Conservation (phyloP, 2,329 filamentous ascomycete species). For the Chrysosporium keratinophilum region DNA sequence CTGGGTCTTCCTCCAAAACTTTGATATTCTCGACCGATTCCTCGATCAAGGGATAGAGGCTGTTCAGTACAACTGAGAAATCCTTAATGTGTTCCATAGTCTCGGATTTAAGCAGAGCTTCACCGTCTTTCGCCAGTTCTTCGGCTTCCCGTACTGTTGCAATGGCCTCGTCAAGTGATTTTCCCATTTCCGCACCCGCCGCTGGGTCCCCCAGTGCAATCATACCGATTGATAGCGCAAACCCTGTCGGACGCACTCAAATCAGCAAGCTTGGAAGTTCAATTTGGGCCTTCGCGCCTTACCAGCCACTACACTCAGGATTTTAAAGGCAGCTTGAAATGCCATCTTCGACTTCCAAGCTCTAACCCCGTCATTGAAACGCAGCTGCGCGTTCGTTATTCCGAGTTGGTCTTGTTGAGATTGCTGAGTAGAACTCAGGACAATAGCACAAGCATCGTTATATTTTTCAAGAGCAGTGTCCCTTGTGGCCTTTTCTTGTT, state of each 20-base stretch:
- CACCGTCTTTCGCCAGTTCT: not conserved
- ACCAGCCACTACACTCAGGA: not conserved
- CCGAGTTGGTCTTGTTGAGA: not conserved
- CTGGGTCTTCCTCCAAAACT: not conserved
- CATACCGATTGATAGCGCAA: not conserved
- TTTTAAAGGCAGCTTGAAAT: not conserved
- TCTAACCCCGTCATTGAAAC: not conserved
- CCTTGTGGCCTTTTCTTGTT: not conserved
- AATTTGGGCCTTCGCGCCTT: not conserved
- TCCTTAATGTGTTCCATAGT: not conserved
- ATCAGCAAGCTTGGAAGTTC: no score
- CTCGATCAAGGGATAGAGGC: no score
- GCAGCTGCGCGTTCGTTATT: not conserved
- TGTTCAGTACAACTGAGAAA: no score
- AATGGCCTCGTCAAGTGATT: not conserved
- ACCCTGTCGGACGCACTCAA: no score
- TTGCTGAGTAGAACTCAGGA: not conserved
- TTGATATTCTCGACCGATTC: no score
- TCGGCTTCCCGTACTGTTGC: not conserved
- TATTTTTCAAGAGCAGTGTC: not conserved
- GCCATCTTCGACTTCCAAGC: slow-evolving; percentile 1
- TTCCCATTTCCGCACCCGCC: not conserved
- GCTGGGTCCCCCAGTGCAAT: not conserved
- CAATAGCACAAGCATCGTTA: not conserved
- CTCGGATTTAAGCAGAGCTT: not conserved